phyloP scores from a whole-genome alignment of 148 eudicot species.

The Simmondsia chinensis region DNA sequence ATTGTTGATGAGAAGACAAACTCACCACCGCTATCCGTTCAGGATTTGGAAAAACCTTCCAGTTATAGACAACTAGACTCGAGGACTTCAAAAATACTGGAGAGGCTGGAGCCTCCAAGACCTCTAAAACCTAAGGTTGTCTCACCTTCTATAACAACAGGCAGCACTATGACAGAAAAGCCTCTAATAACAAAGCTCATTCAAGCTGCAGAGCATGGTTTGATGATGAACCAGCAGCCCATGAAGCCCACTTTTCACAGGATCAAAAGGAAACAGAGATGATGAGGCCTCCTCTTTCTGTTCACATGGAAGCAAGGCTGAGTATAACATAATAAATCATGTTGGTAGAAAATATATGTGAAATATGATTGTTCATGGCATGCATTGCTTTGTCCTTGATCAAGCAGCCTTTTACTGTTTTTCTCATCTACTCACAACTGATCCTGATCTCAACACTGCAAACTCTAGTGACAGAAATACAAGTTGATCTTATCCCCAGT shows the following conservation, averaged over 20 bases:
- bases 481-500: too few species aligned
- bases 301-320: too few species aligned
- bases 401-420: too few species aligned
- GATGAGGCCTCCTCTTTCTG: too few species aligned
- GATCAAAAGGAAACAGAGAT: constrained; percentile 42
- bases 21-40: constrained; percentile 6
- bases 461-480: too few species aligned
- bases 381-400: too few species aligned
- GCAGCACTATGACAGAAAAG: constrained; percentile 18
- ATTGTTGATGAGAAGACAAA: constrained; percentile 30
- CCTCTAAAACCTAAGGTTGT: constrained; percentile 37
- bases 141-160: constrained; percentile 24
- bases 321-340: too few species aligned
- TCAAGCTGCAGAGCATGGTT: constrained; percentile 26
- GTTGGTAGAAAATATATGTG: too few species aligned
- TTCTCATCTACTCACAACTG: too few species aligned
- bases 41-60: constrained; percentile 7
- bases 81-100: constrained; percentile 23
- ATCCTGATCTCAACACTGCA: too few species aligned
- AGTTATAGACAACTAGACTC: constrained; percentile 14
- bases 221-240: constrained; percentile 29
- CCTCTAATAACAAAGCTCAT: constrained; percentile 28
- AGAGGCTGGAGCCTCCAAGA: constrained; percentile 30
- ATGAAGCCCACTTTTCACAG: constrained; percentile 71
- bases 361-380: too few species aligned